Evolutionary conservation across 2,329 filamentous ascomycete genomes (phyloP).

Genomic region (Nemania diffusa): DNA sequence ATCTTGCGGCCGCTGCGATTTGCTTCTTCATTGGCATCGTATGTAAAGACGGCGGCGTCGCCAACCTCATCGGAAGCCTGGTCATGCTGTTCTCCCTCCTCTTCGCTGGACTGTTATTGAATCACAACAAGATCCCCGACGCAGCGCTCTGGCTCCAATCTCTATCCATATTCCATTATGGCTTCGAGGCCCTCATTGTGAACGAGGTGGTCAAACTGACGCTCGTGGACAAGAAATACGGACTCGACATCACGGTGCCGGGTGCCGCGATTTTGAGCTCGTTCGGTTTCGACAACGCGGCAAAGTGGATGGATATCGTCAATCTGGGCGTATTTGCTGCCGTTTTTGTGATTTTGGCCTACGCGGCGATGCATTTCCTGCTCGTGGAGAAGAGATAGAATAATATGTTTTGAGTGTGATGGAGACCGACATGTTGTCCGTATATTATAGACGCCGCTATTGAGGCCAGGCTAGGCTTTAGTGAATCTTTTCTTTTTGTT

Average conservation of each 20-base stretch:
- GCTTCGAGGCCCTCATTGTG: constrained; percentile 94
- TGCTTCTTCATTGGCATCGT: constrained; percentile 97
- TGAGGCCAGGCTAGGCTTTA: not conserved
- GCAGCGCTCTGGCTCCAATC: constrained; percentile 90
- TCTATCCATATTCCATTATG: constrained; percentile 98
- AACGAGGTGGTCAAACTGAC: constrained; percentile 94
- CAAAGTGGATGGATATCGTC: constrained; percentile 84
- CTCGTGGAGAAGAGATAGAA: constrained; percentile 85
- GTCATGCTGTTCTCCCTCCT: constrained; percentile 98
- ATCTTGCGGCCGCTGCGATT: constrained; percentile 90
- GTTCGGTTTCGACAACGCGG: constrained; percentile 91
- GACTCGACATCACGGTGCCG: constrained; percentile 94
- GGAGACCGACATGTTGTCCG: not conserved
- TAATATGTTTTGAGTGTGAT: not conserved
- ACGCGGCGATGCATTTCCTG: constrained; percentile 90
- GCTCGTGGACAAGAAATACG: constrained; percentile 93
- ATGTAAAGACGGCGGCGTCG: constrained; percentile 89
- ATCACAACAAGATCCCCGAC: constrained; percentile 90
- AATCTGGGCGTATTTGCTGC: constrained; percentile 85
- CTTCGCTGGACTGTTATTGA: constrained; percentile 92
- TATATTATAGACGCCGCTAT: constrained; percentile 13
- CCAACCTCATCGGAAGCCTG: constrained; percentile 91
- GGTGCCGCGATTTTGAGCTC: constrained; percentile 93
- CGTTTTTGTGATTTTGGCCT: constrained; percentile 87
- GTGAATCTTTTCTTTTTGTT: constrained; percentile 28